These are phyloP conservation scores for Rhizopogon vulgaris DNA, from an alignment of 768 basidiomycete species.

Conservation along the genomic window DNA sequence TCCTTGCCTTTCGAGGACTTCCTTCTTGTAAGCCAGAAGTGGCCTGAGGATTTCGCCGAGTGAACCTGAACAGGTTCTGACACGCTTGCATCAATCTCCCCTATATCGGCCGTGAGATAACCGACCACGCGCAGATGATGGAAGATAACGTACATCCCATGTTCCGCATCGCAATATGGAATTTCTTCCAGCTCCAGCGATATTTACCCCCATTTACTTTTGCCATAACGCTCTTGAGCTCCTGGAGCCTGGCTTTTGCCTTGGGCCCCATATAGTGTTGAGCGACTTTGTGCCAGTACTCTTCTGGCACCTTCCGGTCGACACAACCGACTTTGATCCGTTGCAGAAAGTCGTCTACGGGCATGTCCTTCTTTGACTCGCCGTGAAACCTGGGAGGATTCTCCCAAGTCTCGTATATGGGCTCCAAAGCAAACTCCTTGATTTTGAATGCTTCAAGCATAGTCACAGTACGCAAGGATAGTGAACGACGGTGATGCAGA, in stretches of 20 bases:
- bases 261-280: conserved; percentile 70
- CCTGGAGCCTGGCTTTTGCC: conserved; percentile 58
- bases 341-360: conserved; percentile 70
- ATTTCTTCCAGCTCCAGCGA: conserved; percentile 81
- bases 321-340: conserved; percentile 67
- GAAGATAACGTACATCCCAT: conserved; percentile 64
- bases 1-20: conserved; percentile 31
- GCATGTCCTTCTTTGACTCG: conserved; percentile 59
- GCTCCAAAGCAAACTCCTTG: conserved; percentile 70
- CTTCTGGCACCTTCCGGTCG: conserved; percentile 66
- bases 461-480: conserved; percentile 1
- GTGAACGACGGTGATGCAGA: not conserved
- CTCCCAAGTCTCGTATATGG: conserved; percentile 58
- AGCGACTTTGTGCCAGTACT: conserved; percentile 79
- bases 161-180: conserved; percentile 69
- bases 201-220: conserved; percentile 75
- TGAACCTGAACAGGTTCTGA: conserved; percentile 61
- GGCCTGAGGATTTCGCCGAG: conserved; percentile 38
- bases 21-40: conserved; percentile 51
- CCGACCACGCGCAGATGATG: not conserved
- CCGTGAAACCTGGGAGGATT: conserved; percentile 64
- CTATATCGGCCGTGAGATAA: conserved; percentile 27
- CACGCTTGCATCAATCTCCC: conserved; percentile 57
- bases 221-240: conserved; percentile 67
- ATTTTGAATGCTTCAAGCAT: conserved; percentile 78